phyloP scores from a whole-genome alignment of 768 basidiomycete genomes.

The Rhodotorula diobovata region DNA sequence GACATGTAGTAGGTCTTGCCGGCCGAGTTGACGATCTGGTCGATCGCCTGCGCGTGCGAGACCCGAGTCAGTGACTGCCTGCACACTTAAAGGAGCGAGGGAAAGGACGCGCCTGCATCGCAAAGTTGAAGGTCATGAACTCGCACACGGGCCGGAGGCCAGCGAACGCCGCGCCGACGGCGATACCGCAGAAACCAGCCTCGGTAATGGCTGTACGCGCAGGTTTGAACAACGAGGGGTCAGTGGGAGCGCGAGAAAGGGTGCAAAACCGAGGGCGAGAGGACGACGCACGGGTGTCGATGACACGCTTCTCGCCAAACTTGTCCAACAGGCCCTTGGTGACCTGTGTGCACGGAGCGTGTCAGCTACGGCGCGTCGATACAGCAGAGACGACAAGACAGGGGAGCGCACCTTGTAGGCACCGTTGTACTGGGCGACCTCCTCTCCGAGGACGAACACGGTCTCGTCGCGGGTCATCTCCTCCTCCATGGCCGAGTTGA shows the following conservation, averaged over 20 bases:
- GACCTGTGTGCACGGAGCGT: constrained; percentile 55
- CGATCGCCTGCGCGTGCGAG: constrained; percentile 64
- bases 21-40: constrained; percentile 99
- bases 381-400: not conserved
- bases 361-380: too few species aligned
- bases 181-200: constrained; percentile 97
- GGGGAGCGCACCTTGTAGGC: constrained; percentile 73
- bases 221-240: not conserved
- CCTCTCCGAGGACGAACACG: constrained; percentile 93
- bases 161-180: constrained; percentile 87
- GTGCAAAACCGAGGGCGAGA: not conserved
- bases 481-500: constrained; percentile 97
- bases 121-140: constrained; percentile 99
- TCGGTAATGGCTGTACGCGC: constrained; percentile 64
- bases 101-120: constrained; percentile 68
- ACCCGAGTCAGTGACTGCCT: not conserved
- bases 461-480: constrained; percentile 95
- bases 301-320: constrained; percentile 96
- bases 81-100: too few species aligned
- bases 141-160: constrained; percentile 96
- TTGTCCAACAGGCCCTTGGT: constrained; percentile 98
- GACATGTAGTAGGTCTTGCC: constrained; percentile 99
- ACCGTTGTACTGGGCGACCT: constrained; percentile 97
- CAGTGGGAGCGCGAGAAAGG: not conserved
- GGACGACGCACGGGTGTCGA: constrained; percentile 63